phyloP scores from a whole-genome alignment of 345 rosid species.

The Moricandia arvensis region DNA sequence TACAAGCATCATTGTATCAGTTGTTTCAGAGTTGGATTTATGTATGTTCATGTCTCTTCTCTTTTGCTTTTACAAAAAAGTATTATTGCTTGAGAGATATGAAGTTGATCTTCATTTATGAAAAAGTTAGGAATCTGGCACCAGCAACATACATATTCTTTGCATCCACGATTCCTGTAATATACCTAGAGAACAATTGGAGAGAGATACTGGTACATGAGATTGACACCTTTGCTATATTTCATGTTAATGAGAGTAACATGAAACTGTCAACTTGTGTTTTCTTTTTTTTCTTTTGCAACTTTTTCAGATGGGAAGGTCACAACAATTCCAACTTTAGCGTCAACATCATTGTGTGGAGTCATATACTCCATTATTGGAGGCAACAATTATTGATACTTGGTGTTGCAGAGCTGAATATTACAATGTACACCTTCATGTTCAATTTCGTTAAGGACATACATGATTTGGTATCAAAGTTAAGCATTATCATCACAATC shows the following conservation, averaged over 20 bases:
- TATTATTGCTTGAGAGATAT: slow-evolving; percentile 11
- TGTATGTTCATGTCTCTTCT: slow-evolving; percentile 42
- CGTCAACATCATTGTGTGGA: slow-evolving; percentile 89
- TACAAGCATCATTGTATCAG: slow-evolving; percentile 93
- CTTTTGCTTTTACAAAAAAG: not conserved
- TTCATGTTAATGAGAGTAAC: slow-evolving; percentile 2
- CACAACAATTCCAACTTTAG: slow-evolving; percentile 86
- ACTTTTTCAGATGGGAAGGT: slow-evolving; percentile 65
- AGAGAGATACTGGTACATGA: slow-evolving; percentile 70
- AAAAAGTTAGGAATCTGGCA: slow-evolving; percentile 49
- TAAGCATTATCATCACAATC: not conserved
- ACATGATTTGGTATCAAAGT: slow-evolving; percentile 52
- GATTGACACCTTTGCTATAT: not conserved
- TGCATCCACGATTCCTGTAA: slow-evolving; percentile 90
- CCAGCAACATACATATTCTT: slow-evolving; percentile 95
- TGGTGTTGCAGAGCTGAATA: slow-evolving; percentile 83
- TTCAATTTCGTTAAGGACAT: slow-evolving; percentile 78
- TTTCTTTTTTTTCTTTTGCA: slow-evolving; percentile 18
- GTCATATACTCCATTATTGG: slow-evolving; percentile 69
- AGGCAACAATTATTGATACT: not conserved
- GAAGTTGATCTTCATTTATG: not conserved
- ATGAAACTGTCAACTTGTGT: not conserved
- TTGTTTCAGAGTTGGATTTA: slow-evolving; percentile 75
- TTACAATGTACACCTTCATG: slow-evolving; percentile 95
- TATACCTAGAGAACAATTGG: slow-evolving; percentile 82